These are phyloP conservation scores for Crithidia acanthocephali DNA, from an alignment of 208 protist species.

Conservation along the genomic window DNA sequence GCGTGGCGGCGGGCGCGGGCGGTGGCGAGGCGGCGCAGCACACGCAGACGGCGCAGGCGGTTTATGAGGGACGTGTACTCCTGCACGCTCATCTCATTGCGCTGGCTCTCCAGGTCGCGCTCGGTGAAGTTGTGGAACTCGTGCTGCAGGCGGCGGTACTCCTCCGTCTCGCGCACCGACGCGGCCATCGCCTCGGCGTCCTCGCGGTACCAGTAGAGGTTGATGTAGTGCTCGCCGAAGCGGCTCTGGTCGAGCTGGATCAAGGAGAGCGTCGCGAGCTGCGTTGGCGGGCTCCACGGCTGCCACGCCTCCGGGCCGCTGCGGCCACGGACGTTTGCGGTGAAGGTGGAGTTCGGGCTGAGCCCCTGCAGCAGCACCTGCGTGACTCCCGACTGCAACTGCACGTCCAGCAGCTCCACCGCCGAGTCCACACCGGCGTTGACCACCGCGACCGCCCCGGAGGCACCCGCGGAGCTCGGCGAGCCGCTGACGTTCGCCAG, in stretches of 20 bases:
- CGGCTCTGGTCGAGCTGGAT: slow-evolving; percentile 81
- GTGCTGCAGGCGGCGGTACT: slow-evolving; percentile 58
- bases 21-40: slow-evolving; percentile 54
- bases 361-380: slow-evolving; percentile 55
- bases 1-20: slow-evolving; percentile 39
- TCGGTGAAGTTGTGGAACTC: slow-evolving; percentile 65
- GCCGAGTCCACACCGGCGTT: neutral
- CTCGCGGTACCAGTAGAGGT: slow-evolving; percentile 88
- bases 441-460: neutral
- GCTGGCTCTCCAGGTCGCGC: slow-evolving; percentile 65
- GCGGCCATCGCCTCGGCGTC: slow-evolving; percentile 22
- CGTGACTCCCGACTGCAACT: slow-evolving; percentile 36
- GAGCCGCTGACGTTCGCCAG: neutral
- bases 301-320: slow-evolving; percentile 68
- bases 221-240: slow-evolving; percentile 93
- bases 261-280: slow-evolving; percentile 63
- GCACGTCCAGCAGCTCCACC: slow-evolving; percentile 53
- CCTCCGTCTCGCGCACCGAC: slow-evolving; percentile 40
- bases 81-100: slow-evolving; percentile 36
- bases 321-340: slow-evolving; percentile 56
- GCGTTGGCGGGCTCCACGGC: slow-evolving; percentile 65
- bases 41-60: slow-evolving; percentile 40
- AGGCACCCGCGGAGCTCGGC: neutral
- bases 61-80: slow-evolving; percentile 53
- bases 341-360: slow-evolving; percentile 43